phyloP scores from a whole-genome alignment of 2,329 filamentous ascomycete genomes.

The Xylaria multiplex region DNA sequence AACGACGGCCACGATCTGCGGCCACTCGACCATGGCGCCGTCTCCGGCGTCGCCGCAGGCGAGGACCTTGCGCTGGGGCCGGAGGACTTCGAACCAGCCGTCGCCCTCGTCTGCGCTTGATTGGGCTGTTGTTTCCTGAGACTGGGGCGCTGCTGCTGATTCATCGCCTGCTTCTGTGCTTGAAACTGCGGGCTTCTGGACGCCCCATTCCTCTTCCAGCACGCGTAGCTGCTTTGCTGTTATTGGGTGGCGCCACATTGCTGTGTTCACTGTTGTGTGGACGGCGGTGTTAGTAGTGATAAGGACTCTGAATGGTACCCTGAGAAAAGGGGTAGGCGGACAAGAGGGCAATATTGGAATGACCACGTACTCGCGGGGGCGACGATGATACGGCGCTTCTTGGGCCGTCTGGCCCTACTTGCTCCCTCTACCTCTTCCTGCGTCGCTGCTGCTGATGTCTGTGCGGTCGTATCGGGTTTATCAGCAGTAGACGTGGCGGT shows the following conservation, averaged over 20 bases:
- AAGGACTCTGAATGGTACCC: too few relatives aligned
- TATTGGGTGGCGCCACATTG: constrained; percentile 89
- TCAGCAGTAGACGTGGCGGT: neutral
- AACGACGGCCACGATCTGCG: constrained; percentile 74
- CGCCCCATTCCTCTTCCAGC: constrained; percentile 79
- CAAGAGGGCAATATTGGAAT: neutral
- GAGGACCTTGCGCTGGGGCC: constrained; percentile 78
- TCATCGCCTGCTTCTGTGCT: constrained; percentile 3
- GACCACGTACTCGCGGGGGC: constrained; percentile 59
- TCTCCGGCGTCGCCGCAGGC: constrained; percentile 87
- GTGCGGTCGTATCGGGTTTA: neutral
- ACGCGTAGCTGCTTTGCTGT: constrained; percentile 76
- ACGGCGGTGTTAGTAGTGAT: neutral
- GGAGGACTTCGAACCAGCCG: constrained; percentile 75
- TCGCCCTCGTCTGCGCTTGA: constrained; percentile 44
- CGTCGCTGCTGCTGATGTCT: constrained; percentile 5
- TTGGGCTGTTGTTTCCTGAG: constrained; percentile 47
- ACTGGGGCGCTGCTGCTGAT: neutral
- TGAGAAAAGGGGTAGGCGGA: neutral
- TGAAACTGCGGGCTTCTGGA: constrained; percentile 40
- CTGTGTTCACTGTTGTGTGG: constrained; percentile 80
- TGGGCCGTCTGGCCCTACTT: constrained; percentile 31
- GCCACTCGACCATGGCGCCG: constrained; percentile 87
- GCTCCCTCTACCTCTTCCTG: constrained; percentile 5
- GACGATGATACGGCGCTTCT: constrained; percentile 75